Evolutionary conservation across 1,284 basidiomycete species (phyloP).

Genomic region (Ceratobasidium theobromae): DNA sequence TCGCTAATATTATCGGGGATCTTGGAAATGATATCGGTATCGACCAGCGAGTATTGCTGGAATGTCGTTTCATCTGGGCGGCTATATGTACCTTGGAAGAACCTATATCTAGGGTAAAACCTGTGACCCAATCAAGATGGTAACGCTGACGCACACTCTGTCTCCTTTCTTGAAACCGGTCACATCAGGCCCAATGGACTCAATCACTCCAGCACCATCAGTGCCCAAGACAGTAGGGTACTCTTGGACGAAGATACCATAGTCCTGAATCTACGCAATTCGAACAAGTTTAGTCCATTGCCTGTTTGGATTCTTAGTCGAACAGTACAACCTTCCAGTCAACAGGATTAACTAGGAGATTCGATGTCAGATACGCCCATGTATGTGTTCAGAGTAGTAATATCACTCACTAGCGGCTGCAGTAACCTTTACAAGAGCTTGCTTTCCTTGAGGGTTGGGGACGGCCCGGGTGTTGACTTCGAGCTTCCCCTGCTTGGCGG

Average conservation of each 20-base stretch:
- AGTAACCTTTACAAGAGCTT: conserved; percentile 16
- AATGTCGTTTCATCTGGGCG: not conserved
- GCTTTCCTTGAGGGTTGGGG: conserved; percentile 10
- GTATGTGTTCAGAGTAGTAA: conserved; percentile 43
- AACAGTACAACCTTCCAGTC: conserved; percentile 9
- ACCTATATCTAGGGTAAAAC: not conserved
- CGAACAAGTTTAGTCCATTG: not conserved
- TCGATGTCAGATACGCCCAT: conserved; percentile 70
- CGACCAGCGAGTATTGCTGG: conserved; percentile 7
- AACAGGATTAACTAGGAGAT: conserved; percentile 50
- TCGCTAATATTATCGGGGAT: conserved; percentile 16
- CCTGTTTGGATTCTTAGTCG: too few relatives aligned
- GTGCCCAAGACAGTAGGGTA: conserved; percentile 26
- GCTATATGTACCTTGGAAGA: not conserved
- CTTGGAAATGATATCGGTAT: not conserved
- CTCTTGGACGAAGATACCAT: conserved; percentile 1
- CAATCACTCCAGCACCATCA: conserved; percentile 22
- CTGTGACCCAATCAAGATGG: not conserved
- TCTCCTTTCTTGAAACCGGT: conserved; percentile 27
- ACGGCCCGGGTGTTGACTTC: conserved; percentile 13
- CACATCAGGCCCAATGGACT: conserved; percentile 10
- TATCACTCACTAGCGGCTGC: conserved; percentile 8
- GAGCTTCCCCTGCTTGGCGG: conserved; percentile 15
- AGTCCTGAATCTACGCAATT: not conserved
- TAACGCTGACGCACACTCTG: conserved; percentile 26